These are phyloP conservation scores for Macaranga tanarius DNA, from an alignment of 441 rosid species.

Conservation along the genomic window DNA sequence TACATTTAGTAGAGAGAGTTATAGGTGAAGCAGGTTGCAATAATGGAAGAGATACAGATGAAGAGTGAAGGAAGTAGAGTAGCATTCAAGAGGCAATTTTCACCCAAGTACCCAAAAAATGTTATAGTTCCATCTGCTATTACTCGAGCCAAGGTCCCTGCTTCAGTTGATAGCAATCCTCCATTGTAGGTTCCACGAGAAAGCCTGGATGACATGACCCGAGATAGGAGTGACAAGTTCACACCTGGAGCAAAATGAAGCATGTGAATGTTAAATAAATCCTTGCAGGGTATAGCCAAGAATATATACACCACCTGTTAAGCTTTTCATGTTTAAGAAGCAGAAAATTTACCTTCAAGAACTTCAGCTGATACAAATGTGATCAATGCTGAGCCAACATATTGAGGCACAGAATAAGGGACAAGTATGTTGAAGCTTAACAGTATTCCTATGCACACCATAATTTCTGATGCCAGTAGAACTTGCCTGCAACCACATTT, in stretches of 20 bases:
- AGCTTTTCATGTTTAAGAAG: background rate
- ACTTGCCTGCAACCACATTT: slow-evolving; percentile 65
- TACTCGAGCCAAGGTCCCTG: slow-evolving; percentile 90
- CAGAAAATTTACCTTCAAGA: slow-evolving; percentile 61
- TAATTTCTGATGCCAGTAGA: slow-evolving; percentile 79
- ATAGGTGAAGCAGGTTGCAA: slow-evolving; percentile 83
- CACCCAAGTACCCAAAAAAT: slow-evolving; percentile 73
- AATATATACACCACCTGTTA: too few relatives aligned
- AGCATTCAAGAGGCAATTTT: slow-evolving; percentile 63
- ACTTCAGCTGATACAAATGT: slow-evolving; percentile 95
- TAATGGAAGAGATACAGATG: slow-evolving; percentile 67
- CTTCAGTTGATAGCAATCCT: slow-evolving; percentile 93
- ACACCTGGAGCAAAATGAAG: slow-evolving; percentile 53
- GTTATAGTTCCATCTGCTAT: slow-evolving; percentile 94
- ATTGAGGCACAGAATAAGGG: slow-evolving; percentile 80
- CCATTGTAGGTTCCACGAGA: slow-evolving; percentile 94
- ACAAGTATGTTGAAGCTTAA: slow-evolving; percentile 72
- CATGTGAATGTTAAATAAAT: background rate
- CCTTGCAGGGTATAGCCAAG: too few relatives aligned
- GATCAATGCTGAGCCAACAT: slow-evolving; percentile 79
- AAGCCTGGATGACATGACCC: slow-evolving; percentile 94
- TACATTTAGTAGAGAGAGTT: slow-evolving; percentile 66
- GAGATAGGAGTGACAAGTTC: slow-evolving; percentile 78
- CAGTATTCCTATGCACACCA: slow-evolving; percentile 72
- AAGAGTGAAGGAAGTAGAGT: slow-evolving; percentile 83